phyloP scores from a whole-genome alignment of 306 rosid genomes.

The Casuarina glauca region DNA sequence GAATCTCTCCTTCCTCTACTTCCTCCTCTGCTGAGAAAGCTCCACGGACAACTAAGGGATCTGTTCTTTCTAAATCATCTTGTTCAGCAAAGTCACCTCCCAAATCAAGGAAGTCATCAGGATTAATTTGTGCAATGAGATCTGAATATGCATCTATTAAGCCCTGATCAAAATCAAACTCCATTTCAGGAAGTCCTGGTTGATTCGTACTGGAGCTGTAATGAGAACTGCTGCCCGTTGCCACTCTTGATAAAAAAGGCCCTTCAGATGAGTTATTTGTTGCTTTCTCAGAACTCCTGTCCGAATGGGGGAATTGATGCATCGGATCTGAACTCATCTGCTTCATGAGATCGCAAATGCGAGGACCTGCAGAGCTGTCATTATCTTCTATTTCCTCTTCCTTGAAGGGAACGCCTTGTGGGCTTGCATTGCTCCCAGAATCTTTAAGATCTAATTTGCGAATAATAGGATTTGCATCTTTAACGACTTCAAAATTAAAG shows the following conservation, averaged over 20 bases:
- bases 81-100: constrained; percentile 41
- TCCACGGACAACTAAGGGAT: constrained; percentile 21
- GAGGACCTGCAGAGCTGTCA: constrained; percentile 36
- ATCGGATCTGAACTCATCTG: constrained; percentile 39
- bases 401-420: constrained; percentile 52
- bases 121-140: constrained; percentile 57
- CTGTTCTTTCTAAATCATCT: constrained; percentile 33
- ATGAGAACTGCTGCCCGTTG: constrained; percentile 32
- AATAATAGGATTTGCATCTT: constrained; percentile 29
- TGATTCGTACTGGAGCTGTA: constrained; percentile 28
- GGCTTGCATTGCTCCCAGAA: constrained; percentile 31
- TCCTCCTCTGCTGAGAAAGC: constrained; percentile 40
- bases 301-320: constrained; percentile 21
- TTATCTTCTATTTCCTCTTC: constrained; percentile 81
- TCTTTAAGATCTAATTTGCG: constrained; percentile 41
- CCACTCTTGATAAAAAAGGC: constrained; percentile 35
- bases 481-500: constrained; percentile 60
- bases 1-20: constrained; percentile 87
- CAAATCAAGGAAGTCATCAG: constrained; percentile 59
- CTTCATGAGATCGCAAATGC: constrained; percentile 58
- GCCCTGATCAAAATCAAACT: constrained; percentile 63
- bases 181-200: constrained; percentile 36
- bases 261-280: constrained; percentile 30
- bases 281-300: constrained; percentile 28
- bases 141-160: constrained; percentile 52